Evolutionary conservation across 176 grass and related monocot genomes (phyloP), one percentile per base, ranked within the genome.

Genomic region (Paspalum notatum): DNA sequence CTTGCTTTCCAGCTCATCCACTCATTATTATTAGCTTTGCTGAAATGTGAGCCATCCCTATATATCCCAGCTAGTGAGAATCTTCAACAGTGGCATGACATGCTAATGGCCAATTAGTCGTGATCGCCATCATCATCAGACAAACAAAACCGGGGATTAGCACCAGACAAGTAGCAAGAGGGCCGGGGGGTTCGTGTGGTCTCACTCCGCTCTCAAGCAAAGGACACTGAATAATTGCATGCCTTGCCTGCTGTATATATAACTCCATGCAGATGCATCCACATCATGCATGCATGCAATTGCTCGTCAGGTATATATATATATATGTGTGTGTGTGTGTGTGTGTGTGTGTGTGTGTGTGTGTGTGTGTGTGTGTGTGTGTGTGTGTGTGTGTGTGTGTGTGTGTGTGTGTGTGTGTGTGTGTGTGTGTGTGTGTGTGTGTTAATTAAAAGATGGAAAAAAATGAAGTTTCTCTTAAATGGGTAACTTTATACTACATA

Each of bases 71-170:
- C 32, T 45, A 24, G 12, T 57, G 87, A 82, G 87, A 89, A 89
- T 89, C 78, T 89, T 66, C 47, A 57, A 43, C 66, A 85, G 82
- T 71, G 17, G 24, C 20, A 62, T 75, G 41, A 17, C 37, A 25
- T 21, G 66, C n/a, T 85, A 85, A 85, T 89, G 78, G 82, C 65
- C 82, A 85, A 85, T 85, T 89, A 85, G 82, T 85, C 87, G 6
- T 68, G 47, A 80, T 74, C 77, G 46, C 52, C 77, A 75, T 65
- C 72, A 85, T 72, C 63, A 37, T 58, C 63, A 45, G 46, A 56
- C 65, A 81, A 77, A 32, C 20, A 63, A 85, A 85, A 58, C 77
- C 62, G 14, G 27, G 17, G 59, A 81, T 81, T 89, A 77, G 71
- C 56, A n/a, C 56, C 77, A 7, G 71, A 81, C 71, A 85, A 81